phyloP scores from a whole-genome alignment of 208 protist genomes.

The Leptomonas seymouri region DNA sequence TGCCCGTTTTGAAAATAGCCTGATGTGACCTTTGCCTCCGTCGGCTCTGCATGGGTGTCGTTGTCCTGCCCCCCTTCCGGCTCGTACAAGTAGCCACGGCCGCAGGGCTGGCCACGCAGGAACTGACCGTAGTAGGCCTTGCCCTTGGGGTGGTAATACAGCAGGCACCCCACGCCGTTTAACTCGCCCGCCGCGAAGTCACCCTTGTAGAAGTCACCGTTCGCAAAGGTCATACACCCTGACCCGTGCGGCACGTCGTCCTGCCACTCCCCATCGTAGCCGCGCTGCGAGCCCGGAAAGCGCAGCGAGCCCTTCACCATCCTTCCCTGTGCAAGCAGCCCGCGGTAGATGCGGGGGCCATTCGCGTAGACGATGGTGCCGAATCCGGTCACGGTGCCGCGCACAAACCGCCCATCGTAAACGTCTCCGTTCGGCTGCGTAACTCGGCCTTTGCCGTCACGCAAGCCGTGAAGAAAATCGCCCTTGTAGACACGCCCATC shows the following conservation, averaged over 20 bases:
- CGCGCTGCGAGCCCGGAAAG: conserved; percentile 40
- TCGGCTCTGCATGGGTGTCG: conserved; percentile 8
- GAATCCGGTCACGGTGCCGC: conserved; percentile 45
- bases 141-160: conserved; percentile 39
- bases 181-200: conserved; percentile 50
- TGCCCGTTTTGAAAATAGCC: conserved; percentile 44
- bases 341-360: conserved; percentile 36
- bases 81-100: conserved; percentile 42
- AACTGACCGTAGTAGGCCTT: conserved; percentile 65
- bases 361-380: conserved; percentile 42
- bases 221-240: conserved; percentile 57
- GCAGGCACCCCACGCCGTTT: conserved; percentile 46
- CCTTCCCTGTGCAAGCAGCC: conserved; percentile 38
- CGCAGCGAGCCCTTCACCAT: conserved; percentile 45
- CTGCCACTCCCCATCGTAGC: conserved; percentile 56
- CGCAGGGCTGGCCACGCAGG: conserved; percentile 57
- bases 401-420: conserved; percentile 66
- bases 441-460: conserved; percentile 53
- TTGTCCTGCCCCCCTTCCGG: conserved; percentile 1
- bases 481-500: conserved; percentile 68
- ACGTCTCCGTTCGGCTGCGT: conserved; percentile 53
- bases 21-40: conserved; percentile 20
- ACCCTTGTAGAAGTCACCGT: conserved; percentile 64
- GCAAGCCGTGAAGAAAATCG: conserved; percentile 43
- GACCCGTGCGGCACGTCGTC: conserved; percentile 52